A percentile compares a stretch with the other conserved stretches of the same genome.
Evolutionary conservation across 352 stramenopile species (phyloP).

Genomic region (Globisporangium orthogonon): DNA sequence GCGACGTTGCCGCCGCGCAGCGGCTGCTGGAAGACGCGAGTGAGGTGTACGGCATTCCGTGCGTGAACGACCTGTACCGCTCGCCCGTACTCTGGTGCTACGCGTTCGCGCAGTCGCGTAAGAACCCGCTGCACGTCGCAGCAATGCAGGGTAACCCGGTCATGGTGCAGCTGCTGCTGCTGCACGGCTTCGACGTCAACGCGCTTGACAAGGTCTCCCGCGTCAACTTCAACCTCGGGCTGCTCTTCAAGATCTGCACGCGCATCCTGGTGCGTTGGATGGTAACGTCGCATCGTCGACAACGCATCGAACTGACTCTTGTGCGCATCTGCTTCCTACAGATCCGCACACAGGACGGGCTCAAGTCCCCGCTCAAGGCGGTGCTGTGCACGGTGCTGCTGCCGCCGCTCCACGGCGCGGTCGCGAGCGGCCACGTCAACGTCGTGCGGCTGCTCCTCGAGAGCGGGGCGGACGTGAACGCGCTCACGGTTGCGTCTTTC

Average conservation of each 20-base stretch:
- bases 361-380: conserved; percentile 36
- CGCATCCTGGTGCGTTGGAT: conserved; percentile 37
- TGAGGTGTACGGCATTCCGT: conserved; percentile 26
- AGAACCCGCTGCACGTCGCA: conserved; percentile 75
- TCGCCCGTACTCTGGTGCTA: conserved; percentile 53
- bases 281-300: too few relatives aligned
- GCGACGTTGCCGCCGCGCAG: conserved; percentile 36
- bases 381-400: conserved; percentile 60
- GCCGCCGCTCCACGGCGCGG: conserved; percentile 60
- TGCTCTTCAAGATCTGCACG: conserved; percentile 67
- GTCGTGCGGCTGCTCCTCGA: conserved; percentile 60
- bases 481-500: conserved; percentile 52
- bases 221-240: conserved; percentile 71
- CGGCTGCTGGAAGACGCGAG: conserved; percentile 28
- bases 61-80: conserved; percentile 34
- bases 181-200: conserved; percentile 54
- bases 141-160: conserved; percentile 42
- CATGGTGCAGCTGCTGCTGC: conserved; percentile 58
- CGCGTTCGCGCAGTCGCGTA: conserved; percentile 55
- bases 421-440: conserved; percentile 53
- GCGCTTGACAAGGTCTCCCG: conserved; percentile 69
- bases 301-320: too few relatives aligned
- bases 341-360: conserved; percentile 57
- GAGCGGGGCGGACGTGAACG: conserved; percentile 48
- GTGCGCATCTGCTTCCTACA: conserved; percentile 5